Conservation (phyloP, 176 grass and related monocot genomes). For the Alloteropsis semialata region DNA sequence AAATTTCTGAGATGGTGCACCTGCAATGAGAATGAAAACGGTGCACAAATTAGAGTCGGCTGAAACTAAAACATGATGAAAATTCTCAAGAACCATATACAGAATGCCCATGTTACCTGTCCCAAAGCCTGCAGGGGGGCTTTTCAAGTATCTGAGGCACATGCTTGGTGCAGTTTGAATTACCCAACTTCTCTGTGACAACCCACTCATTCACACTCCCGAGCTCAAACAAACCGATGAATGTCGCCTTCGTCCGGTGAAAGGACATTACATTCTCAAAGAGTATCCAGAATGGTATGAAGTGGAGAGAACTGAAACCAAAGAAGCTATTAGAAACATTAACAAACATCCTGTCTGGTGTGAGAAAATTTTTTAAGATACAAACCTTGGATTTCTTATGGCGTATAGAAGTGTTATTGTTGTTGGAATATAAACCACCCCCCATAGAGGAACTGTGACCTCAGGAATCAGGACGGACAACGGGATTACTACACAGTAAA, state of each 20-base stretch:
- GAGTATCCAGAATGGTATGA: conserved; percentile 94
- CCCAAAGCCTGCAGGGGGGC: conserved; percentile 49
- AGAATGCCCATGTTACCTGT: conserved; percentile 49
- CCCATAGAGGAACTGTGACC: conserved; percentile 76
- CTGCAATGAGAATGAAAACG: conserved; percentile 37
- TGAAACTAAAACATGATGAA: neutral
- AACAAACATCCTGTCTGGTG: neutral
- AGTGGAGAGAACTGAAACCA: conserved; percentile 64
- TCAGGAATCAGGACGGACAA: conserved; percentile 81
- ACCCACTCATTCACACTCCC: conserved; percentile 90
- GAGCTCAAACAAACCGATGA: conserved; percentile 82
- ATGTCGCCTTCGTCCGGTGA: conserved; percentile 78
- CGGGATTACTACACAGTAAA: conserved; percentile 87
- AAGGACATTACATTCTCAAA: conserved; percentile 99
- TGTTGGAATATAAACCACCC: conserved; percentile 80
- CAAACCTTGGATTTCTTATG: conserved; percentile 78
- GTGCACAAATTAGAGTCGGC: neutral
- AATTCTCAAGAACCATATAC: neutral
- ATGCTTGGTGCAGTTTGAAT: conserved; percentile 28
- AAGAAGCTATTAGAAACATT: conserved; percentile 21
- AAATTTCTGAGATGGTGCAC: conserved; percentile 60
- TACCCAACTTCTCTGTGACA: conserved; percentile 90
- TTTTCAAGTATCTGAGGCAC: conserved; percentile 58
- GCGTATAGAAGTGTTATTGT: conserved; percentile 82
- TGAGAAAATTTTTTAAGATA: neutral